A percentile compares a stretch with the other conserved stretches of the same genome.
phyloP scores from a whole-genome alignment of 345 rosid genomes.

The Aquilaria sinensis region DNA sequence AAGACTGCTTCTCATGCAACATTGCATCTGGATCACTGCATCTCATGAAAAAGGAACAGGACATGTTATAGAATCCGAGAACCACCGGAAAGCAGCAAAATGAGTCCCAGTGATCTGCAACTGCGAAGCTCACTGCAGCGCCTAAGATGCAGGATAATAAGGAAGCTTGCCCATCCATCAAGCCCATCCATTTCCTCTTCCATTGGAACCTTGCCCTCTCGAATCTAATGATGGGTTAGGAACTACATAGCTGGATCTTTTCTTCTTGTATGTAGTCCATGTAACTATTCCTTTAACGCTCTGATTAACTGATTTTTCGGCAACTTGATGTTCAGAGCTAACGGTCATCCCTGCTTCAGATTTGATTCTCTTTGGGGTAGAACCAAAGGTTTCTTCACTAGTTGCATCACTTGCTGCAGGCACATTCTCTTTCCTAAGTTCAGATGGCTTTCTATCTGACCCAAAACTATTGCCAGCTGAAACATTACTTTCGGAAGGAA shows the following conservation, averaged over 20 bases:
- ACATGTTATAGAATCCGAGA: too few relatives aligned
- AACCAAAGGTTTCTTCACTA: constrained; percentile 52
- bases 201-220: constrained; percentile 60
- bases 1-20: too few relatives aligned
- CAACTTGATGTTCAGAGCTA: neutral
- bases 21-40: too few relatives aligned
- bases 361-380: constrained; percentile 31
- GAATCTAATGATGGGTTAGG: constrained; percentile 74
- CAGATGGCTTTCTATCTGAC: constrained; percentile 22
- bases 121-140: neutral
- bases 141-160: neutral
- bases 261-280: constrained; percentile 85
- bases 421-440: constrained; percentile 28
- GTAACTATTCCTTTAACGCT: constrained; percentile 35
- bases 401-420: constrained; percentile 55
- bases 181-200: constrained; percentile 46
- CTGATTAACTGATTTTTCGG: constrained; percentile 24
- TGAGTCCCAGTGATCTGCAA: too few relatives aligned
- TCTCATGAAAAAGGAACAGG: too few relatives aligned
- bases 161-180: neutral
- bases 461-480: constrained; percentile 29
- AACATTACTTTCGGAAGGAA: constrained; percentile 30
- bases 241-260: constrained; percentile 65
- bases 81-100: too few relatives aligned
- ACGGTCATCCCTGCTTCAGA: constrained; percentile 13